A percentile compares a stretch with the other conserved stretches of the same genome.
phyloP scores from a whole-genome alignment of 1,284 basidiomycete species.

The Fomes fomentarius region DNA sequence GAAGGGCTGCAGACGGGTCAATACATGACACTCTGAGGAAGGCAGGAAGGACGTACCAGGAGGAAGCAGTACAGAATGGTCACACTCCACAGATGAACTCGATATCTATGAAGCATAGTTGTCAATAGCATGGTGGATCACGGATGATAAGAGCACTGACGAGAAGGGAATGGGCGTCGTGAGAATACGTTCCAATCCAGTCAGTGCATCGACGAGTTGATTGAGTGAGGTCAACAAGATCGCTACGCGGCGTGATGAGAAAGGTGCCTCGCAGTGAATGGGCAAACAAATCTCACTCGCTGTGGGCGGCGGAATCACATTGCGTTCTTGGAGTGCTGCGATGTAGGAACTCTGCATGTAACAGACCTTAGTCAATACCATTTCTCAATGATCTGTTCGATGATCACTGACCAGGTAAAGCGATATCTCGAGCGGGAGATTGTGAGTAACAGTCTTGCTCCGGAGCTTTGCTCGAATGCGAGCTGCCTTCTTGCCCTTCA shows the following conservation, averaged over 20 bases:
- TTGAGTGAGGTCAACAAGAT: constrained; percentile 54
- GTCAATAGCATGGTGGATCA: background rate
- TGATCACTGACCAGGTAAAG: constrained; percentile 66
- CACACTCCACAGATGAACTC: constrained; percentile 66
- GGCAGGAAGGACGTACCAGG: constrained; percentile 41
- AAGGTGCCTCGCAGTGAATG: background rate
- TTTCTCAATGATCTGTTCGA: background rate
- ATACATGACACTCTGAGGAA: background rate
- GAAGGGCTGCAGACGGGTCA: constrained; percentile 52
- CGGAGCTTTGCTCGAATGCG: constrained; percentile 52
- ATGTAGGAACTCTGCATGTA: constrained; percentile 65
- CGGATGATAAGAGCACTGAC: constrained; percentile 34
- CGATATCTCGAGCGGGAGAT: constrained; percentile 74
- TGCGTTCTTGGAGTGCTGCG: constrained; percentile 59
- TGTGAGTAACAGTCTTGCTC: constrained; percentile 55
- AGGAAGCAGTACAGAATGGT: constrained; percentile 60
- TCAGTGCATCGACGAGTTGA: constrained; percentile 68
- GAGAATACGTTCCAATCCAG: constrained; percentile 74
- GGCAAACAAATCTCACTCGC: constrained; percentile 46
- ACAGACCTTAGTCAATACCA: background rate
- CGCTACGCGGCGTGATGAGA: constrained; percentile 38
- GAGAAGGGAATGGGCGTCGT: constrained; percentile 84
- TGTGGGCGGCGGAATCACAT: constrained; percentile 67
- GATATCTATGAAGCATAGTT: constrained; percentile 48
- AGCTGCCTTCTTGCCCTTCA: constrained; percentile 60